A percentile compares a stretch with the other conserved stretches of the same genome.
These are phyloP conservation scores for Penicillium tannophilum DNA, from an alignment of 495 filamentous ascomycete species.

Conservation along the genomic window DNA sequence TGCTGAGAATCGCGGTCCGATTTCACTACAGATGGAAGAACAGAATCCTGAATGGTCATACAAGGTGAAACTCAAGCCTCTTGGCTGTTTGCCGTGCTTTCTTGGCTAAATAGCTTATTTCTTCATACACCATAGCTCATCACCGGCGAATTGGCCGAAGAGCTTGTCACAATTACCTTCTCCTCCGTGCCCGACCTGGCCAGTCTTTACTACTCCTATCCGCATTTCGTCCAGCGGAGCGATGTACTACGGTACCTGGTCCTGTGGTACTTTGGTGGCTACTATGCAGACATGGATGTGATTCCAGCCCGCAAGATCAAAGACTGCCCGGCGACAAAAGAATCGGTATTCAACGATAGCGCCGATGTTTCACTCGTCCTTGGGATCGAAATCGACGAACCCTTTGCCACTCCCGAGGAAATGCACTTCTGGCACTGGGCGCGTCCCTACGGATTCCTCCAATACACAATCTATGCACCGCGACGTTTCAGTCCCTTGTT, in stretches of 20 bases:
- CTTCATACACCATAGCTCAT: slow-evolving; percentile 24
- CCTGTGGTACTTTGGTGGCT: slow-evolving; percentile 51
- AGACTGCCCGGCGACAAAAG: slow-evolving; percentile 30
- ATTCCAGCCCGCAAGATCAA: slow-evolving; percentile 35
- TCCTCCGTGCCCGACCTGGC: slow-evolving; percentile 34
- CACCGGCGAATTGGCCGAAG: slow-evolving; percentile 30
- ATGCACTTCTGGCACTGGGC: slow-evolving; percentile 46
- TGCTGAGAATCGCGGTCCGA: slow-evolving; percentile 21
- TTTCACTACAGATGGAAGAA: slow-evolving; percentile 34
- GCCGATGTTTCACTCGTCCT: slow-evolving; percentile 41
- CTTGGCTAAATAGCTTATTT: neutral
- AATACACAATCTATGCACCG: slow-evolving; percentile 45
- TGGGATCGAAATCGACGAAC: slow-evolving; percentile 46
- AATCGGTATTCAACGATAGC: slow-evolving; percentile 22
- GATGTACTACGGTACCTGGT: slow-evolving; percentile 55
- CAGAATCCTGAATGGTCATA: slow-evolving; percentile 38
- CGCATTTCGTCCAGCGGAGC: slow-evolving; percentile 41
- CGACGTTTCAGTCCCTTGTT: slow-evolving; percentile 44
- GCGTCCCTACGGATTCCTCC: slow-evolving; percentile 42
- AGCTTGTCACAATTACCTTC: slow-evolving; percentile 32
- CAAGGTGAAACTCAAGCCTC: slow-evolving; percentile 21
- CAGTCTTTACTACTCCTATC: slow-evolving; percentile 35
- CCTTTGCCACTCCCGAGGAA: slow-evolving; percentile 34
- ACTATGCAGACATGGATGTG: slow-evolving; percentile 53
- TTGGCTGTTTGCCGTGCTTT: too few species aligned